Percentiles rank a stretch among this genome's conserved stretches.
Conservation (phyloP, 805 yeast genomes). For the Isabelozyma pseudorhagii region DNA sequence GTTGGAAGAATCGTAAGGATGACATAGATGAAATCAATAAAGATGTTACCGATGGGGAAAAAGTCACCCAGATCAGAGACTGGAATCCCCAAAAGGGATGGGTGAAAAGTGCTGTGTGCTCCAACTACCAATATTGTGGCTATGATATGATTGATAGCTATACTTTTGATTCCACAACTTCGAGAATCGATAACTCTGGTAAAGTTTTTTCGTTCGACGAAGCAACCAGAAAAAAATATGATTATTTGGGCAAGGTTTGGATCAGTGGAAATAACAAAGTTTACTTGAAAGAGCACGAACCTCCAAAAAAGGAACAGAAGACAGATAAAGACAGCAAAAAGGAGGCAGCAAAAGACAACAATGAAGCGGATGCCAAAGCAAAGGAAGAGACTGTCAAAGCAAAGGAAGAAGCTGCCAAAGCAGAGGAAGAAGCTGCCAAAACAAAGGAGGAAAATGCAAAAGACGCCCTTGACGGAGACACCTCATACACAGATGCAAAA, state of each 20-base stretch:
- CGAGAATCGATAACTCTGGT: conserved; percentile 18
- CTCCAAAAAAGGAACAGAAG: not conserved
- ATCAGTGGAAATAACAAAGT: conserved; percentile 14
- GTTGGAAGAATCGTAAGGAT: conserved; percentile 19
- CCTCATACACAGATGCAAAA: no score
- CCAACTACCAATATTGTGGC: conserved; percentile 39
- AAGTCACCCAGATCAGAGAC: conserved; percentile 11
- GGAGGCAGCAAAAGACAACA: not conserved
- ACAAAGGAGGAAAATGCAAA: not conserved
- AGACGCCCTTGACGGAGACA: no score
- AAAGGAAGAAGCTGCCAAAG: not conserved
- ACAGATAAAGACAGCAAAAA: not conserved
- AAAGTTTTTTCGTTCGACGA: conserved; percentile 17
- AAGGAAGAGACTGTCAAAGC: not conserved
- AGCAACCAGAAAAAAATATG: conserved; percentile 11
- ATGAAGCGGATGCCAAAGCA: not conserved
- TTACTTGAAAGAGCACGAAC: not conserved
- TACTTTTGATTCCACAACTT: conserved; percentile 1
- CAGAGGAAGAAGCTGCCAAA: not conserved
- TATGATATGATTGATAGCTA: conserved; percentile 25
- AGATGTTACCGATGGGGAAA: conserved; percentile 7
- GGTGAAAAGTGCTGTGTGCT: conserved; percentile 34
- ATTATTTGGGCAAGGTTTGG: conserved; percentile 37
- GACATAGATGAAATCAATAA: conserved; percentile 32
- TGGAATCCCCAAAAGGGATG: conserved; percentile 42